Evolutionary conservation across 306 rosid genomes (phyloP).

Genomic region (Cicer cuneatum): DNA sequence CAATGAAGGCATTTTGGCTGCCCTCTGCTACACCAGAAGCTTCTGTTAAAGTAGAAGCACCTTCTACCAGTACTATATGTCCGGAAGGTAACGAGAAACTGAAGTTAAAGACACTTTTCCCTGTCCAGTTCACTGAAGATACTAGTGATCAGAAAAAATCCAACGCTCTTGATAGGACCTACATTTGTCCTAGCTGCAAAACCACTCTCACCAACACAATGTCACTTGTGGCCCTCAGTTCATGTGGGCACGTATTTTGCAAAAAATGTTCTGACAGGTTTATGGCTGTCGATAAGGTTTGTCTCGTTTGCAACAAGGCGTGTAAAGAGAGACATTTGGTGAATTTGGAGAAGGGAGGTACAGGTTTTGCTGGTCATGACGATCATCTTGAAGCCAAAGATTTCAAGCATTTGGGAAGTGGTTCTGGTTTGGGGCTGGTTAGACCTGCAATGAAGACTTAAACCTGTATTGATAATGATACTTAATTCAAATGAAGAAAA

Average conservation of each 20-base stretch:
- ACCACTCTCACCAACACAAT: conserved; percentile 81
- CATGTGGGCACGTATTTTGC: conserved; percentile 94
- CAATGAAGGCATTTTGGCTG: conserved; percentile 99
- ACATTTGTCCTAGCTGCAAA: conserved; percentile 94
- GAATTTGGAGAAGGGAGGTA: conserved; percentile 86
- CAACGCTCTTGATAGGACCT: conserved; percentile 63
- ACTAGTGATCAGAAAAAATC: conserved; percentile 66
- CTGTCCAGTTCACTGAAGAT: conserved; percentile 82
- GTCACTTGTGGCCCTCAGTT: conserved; percentile 86
- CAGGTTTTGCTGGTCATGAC: conserved; percentile 87
- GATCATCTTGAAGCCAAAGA: conserved; percentile 91
- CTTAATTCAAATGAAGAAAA: conserved; percentile 32
- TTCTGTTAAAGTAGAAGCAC: conserved; percentile 77
- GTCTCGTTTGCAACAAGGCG: conserved; percentile 85
- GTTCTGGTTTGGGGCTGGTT: conserved; percentile 90
- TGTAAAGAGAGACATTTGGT: conserved; percentile 87
- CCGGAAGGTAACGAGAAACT: conserved; percentile 93
- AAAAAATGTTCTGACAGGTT: conserved; percentile 93
- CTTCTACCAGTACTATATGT: conserved; percentile 72
- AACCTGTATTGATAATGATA: conserved; percentile 28
- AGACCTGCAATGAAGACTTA: conserved; percentile 88
- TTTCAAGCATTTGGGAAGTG: conserved; percentile 98
- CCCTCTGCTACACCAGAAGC: conserved; percentile 96
- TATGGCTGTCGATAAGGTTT: conserved; percentile 86
- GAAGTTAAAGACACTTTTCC: conserved; percentile 84